Conservation (phyloP, 1,139 yeast genomes). For the Nadsonia commutata region DNA sequence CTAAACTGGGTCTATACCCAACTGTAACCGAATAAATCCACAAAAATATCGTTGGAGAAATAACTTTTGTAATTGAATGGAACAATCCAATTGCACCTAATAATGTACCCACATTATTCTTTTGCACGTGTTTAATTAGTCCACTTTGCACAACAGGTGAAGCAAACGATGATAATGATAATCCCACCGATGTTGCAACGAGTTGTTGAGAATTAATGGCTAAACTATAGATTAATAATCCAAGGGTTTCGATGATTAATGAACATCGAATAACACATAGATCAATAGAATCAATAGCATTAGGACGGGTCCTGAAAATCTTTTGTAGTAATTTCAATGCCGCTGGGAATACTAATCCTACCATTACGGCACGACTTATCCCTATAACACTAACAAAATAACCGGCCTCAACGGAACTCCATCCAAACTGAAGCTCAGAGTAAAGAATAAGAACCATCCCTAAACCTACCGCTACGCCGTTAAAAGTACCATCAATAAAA, state of each 20-base stretch:
- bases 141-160: constrained; percentile 37
- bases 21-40: constrained; percentile 18
- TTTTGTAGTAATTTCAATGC: constrained; percentile 25
- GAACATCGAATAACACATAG: constrained; percentile 29
- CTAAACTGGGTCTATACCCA: constrained; percentile 16
- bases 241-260: constrained; percentile 28
- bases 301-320: constrained; percentile 15
- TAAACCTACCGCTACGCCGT: constrained; percentile 27
- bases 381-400: constrained; percentile 43
- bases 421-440: constrained; percentile 41
- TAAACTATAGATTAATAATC: constrained; percentile 27
- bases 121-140: constrained; percentile 35
- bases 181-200: constrained; percentile 22
- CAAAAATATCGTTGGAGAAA: constrained; percentile 19
- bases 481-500: constrained; percentile 31
- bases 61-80: constrained; percentile 15
- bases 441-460: constrained; percentile 33
- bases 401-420: constrained; percentile 49
- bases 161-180: constrained; percentile 34
- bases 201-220: constrained; percentile 21
- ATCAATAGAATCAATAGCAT: constrained; percentile 40
- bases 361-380: constrained; percentile 28
- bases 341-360: constrained; percentile 31
- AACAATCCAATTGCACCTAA: constrained; percentile 21
- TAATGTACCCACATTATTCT: constrained; percentile 19